These are phyloP conservation scores for Solanum paucissectum DNA, from an alignment of 257 asterid genomes.

Conservation along the genomic window DNA sequence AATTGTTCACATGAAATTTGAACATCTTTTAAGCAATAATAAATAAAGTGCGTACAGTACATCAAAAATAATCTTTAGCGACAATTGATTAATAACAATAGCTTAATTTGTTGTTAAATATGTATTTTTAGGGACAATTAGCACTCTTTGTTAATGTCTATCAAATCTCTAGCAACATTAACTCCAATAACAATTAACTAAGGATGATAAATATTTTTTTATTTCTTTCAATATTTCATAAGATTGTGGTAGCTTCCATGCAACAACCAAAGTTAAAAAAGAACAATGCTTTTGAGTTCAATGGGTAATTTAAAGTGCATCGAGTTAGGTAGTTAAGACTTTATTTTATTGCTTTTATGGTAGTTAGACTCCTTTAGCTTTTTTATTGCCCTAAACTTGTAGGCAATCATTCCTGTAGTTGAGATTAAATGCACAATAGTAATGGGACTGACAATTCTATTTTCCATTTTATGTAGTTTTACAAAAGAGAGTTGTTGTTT, in stretches of 20 bases:
- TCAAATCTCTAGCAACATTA: no score
- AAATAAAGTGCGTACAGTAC: no score
- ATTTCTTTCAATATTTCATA: background rate
- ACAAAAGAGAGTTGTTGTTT: background rate
- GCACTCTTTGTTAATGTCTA: background rate
- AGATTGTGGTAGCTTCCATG: background rate
- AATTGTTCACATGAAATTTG: background rate
- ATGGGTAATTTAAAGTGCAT: background rate
- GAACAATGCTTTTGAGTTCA: background rate
- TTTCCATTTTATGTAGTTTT: background rate
- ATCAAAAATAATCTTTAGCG: background rate
- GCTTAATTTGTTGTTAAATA: no score
- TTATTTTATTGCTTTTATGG: background rate
- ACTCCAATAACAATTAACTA: no score
- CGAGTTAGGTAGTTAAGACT: background rate
- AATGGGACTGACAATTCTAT: background rate
- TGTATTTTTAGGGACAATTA: no score
- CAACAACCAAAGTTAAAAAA: background rate
- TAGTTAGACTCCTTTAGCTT: background rate
- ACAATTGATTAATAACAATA: no score
- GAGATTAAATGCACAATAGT: background rate
- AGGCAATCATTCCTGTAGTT: background rate
- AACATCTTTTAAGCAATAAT: background rate
- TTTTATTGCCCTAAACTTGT: background rate
- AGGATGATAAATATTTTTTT: no score